Base-by-base conservation (phyloP, 1,284 basidiomycete species). In the Cerrena zonata region DNA sequence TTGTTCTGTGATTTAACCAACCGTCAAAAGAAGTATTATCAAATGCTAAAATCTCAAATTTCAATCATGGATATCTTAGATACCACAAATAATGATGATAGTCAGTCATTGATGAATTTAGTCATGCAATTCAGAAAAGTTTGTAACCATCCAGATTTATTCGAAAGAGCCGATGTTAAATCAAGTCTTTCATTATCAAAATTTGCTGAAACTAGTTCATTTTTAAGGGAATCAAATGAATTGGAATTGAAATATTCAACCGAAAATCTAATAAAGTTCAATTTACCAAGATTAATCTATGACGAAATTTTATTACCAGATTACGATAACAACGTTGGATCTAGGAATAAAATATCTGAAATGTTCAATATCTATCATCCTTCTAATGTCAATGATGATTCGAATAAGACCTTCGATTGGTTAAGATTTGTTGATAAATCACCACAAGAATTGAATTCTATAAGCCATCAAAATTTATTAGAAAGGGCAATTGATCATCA, bases 121-220 rank as follows among this genome's bases (percentile, higher is more conserved):
- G 95, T 99, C 57, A 99, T 99, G 96, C 96, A 99, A 69, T 99
- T 99, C 78, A 86, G 96, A 59, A 99, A 99, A 77, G 90, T 98
- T 56, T 99, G 95, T 78, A 99, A 98, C 63, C 96, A 99, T 62
- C 96, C 96, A 0, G 96, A 99, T 67, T 78, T 99, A 40, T 99
- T 99, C 64, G 94, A 99, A 68, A 86, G 96, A 21, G 94, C 95
- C 27, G 96, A 99, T 64, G 95, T 99, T 27, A 79, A 87, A 11
- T 90, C 94, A 1, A 94, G 96, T 1, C 90, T 92, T 64, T 88
- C 93, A 2, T 95, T 99, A 63, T 83, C 86, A 47, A 73, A 77
- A 11, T 98, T 91, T 65, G 90, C 89, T 42, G 82, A 81, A 48
- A 86, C 94, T 11, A 89, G 88, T 5, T 86, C 89, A 36, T 70